Evolutionary conservation across 2,329 filamentous ascomycete species (phyloP).

Genomic region (Clarireedia paspali): DNA sequence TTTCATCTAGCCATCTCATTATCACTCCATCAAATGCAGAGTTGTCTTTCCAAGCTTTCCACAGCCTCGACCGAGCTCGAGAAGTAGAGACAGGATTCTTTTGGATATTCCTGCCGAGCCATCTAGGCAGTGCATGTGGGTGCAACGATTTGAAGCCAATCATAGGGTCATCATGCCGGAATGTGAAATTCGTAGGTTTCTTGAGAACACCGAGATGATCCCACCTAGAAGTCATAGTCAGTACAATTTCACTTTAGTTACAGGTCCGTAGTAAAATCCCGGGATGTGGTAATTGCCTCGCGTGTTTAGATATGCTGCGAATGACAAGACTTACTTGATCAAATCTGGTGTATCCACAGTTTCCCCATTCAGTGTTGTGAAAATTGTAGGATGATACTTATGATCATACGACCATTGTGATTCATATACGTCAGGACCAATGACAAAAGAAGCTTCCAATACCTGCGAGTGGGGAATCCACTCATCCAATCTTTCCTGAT

Average conservation of each 20-base stretch:
- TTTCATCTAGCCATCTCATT: conserved; percentile 39
- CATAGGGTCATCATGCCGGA: conserved; percentile 44
- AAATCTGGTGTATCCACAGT: conserved; percentile 43
- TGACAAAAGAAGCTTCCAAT: conserved; percentile 45
- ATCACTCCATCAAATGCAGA: conserved; percentile 38
- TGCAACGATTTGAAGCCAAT: conserved; percentile 34
- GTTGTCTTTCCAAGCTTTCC: conserved; percentile 40
- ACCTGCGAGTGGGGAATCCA: conserved; percentile 49
- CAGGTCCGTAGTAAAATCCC: too few relatives aligned
- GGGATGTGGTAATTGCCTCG: too few relatives aligned
- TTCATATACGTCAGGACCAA: conserved; percentile 43
- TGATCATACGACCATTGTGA: conserved; percentile 40
- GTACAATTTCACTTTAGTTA: too few relatives aligned
- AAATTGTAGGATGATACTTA: conserved; percentile 38
- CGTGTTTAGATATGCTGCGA: background rate
- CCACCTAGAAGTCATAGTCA: background rate
- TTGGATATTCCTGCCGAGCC: conserved; percentile 32
- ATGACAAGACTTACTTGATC: conserved; percentile 34
- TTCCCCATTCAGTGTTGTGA: conserved; percentile 40
- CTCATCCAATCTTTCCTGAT: conserved; percentile 41
- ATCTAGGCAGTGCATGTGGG: conserved; percentile 22
- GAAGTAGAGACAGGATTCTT: conserved; percentile 33
- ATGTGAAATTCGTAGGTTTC: conserved; percentile 36
- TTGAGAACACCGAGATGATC: conserved; percentile 34
- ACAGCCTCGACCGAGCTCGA: conserved; percentile 34